Evolutionary conservation across 2,329 filamentous ascomycete species (phyloP).

Genomic region (Simplicillium sp.): DNA sequence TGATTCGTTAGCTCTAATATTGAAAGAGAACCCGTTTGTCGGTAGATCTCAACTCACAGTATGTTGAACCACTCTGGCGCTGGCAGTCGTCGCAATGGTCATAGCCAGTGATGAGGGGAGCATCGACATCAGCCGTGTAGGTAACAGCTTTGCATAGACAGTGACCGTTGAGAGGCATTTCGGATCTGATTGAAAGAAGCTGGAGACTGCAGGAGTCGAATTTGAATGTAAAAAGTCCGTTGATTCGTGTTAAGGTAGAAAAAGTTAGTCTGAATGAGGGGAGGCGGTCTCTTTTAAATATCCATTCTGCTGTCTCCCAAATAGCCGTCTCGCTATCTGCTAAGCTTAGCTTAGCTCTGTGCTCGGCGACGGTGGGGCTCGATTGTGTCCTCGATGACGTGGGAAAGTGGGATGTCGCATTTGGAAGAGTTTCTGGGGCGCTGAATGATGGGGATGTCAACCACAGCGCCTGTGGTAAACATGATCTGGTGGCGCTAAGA

Average conservation of each 20-base stretch:
- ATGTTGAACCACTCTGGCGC: conserved; percentile 59
- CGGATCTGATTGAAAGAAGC: too few relatives aligned
- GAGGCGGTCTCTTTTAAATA: too few relatives aligned
- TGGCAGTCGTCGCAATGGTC: conserved; percentile 69
- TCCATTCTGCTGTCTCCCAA: too few relatives aligned
- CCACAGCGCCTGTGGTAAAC: too few relatives aligned
- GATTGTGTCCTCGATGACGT: conserved; percentile 7
- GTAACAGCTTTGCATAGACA: conserved; percentile 64
- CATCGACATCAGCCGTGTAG: conserved; percentile 49
- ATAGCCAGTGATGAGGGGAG: conserved; percentile 48
- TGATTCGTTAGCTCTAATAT: not conserved
- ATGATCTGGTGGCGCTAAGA: too few relatives aligned
- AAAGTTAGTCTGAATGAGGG: not conserved
- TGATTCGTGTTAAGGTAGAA: not conserved
- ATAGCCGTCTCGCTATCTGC: too few relatives aligned
- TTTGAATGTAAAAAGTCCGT: too few relatives aligned
- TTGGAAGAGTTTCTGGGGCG: too few relatives aligned
- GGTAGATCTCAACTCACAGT: conserved; percentile 38
- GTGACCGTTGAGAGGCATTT: conserved; percentile 58
- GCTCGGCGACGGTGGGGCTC: conserved; percentile 10
- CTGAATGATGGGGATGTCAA: too few relatives aligned
- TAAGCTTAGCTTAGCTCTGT: not conserved
- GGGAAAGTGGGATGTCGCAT: not conserved
- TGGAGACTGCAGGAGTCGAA: too few relatives aligned
- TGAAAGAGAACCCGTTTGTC: not conserved